phyloP scores from a whole-genome alignment of 164 flowering plant genomes.

The Vitis riparia region DNA sequence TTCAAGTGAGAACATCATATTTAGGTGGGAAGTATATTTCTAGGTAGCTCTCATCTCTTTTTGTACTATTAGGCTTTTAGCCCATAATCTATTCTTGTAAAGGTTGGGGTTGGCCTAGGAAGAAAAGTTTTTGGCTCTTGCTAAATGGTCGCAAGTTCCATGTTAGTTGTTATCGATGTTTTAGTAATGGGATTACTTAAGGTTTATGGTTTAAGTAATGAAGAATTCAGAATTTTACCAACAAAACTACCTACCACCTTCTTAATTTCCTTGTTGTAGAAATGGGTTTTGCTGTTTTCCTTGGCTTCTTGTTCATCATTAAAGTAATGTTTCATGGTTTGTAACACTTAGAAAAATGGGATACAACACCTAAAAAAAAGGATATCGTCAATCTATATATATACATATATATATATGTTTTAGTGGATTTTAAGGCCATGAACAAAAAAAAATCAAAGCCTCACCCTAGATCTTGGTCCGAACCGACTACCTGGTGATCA shows the following conservation, averaged over 20 bases:
- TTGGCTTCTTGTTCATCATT: neutral
- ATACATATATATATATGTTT: too few relatives aligned
- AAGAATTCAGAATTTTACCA: neutral
- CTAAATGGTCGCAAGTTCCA: slow-evolving; percentile 1
- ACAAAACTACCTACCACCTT: slow-evolving; percentile 22
- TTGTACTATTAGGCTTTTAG: slow-evolving; percentile 9
- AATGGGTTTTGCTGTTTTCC: slow-evolving; percentile 9
- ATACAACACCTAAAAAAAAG: neutral
- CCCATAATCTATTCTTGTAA: slow-evolving; percentile 4
- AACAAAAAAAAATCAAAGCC: too few relatives aligned
- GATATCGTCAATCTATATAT: too few relatives aligned
- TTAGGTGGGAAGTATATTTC: slow-evolving; percentile 54
- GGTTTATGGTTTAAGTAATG: slow-evolving; percentile 4
- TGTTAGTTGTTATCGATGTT: slow-evolving; percentile 14
- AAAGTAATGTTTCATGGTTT: slow-evolving; percentile 15
- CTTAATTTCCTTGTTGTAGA: neutral
- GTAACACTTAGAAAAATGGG: neutral
- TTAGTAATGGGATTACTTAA: slow-evolving; percentile 1
- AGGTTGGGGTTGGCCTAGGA: neutral
- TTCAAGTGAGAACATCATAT: slow-evolving; percentile 23
- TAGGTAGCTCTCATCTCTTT: slow-evolving; percentile 11
- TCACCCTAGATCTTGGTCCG: too few relatives aligned
- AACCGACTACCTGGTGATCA: too few relatives aligned
- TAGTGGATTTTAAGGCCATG: too few relatives aligned
- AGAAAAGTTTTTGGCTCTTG: neutral